Percentiles rank a stretch among this genome's conserved stretches.
Evolutionary conservation across 2,329 filamentous ascomycete species (phyloP).

Genomic region (Apiospora arundinis): DNA sequence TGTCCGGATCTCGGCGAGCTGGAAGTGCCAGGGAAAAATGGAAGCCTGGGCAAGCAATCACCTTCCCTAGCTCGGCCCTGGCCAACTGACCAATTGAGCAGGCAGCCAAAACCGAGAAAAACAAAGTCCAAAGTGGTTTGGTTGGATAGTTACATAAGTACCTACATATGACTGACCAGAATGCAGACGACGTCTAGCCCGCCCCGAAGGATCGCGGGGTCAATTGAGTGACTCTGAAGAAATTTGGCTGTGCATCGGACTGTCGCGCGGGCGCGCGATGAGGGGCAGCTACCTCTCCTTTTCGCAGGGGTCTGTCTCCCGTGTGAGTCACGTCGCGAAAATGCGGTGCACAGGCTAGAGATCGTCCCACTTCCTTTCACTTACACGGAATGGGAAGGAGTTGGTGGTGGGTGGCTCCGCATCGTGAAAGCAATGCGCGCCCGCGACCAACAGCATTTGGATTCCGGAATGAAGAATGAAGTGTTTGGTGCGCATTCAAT

Average conservation of each 20-base stretch:
- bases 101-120: neutral
- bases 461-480: neutral
- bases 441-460: neutral
- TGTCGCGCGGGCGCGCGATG: neutral
- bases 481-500: neutral
- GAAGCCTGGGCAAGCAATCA: neutral
- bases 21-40: no score
- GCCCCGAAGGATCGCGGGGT: neutral
- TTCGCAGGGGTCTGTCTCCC: constrained; percentile 5
- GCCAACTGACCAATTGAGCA: neutral
- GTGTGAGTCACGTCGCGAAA: constrained; percentile 4
- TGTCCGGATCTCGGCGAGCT: neutral
- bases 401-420: neutral
- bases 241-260: neutral
- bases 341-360: neutral
- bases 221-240: neutral
- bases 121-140: neutral
- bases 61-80: no score
- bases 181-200: neutral
- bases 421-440: neutral
- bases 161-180: neutral
- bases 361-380: constrained; percentile 5
- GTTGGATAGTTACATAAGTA: neutral
- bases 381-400: constrained; percentile 1
- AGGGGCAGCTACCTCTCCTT: neutral